Conservation (phyloP, 1,284 basidiomycete species). For the Boletus semigastroideus region DNA sequence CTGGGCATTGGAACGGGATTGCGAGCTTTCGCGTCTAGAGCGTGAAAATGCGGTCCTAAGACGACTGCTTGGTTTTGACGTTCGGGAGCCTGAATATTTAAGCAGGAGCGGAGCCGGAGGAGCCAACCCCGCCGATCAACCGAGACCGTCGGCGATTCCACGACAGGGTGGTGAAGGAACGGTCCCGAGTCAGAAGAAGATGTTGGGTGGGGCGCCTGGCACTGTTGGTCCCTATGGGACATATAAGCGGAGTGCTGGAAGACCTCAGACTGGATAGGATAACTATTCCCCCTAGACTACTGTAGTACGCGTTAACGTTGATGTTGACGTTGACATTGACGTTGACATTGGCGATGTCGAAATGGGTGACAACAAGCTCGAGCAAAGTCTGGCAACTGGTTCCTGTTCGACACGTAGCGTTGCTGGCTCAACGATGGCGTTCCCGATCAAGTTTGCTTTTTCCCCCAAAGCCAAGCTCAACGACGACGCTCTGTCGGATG, state of each 20-base stretch:
- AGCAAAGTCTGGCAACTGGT: too few species aligned
- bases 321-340: conserved; percentile 9
- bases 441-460: conserved; percentile 8
- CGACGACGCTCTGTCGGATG: conserved; percentile 7
- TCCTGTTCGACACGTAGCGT: not conserved
- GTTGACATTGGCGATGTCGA: conserved; percentile 10
- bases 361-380: not conserved
- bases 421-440: not conserved
- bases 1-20: conserved; percentile 82
- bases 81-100: conserved; percentile 22
- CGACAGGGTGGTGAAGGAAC: conserved; percentile 27
- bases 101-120: conserved; percentile 5
- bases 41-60: conserved; percentile 83
- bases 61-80: conserved; percentile 56
- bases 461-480: not conserved
- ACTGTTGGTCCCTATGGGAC: conserved; percentile 48
- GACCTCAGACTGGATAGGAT: too few species aligned
- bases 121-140: conserved; percentile 13
- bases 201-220: conserved; percentile 41
- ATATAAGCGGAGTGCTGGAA: conserved; percentile 35
- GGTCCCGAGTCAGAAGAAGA: conserved; percentile 31
- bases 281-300: too few species aligned
- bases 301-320: not conserved
- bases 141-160: conserved; percentile 16
- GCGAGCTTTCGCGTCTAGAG: conserved; percentile 81